Conservation (phyloP, 2,329 filamentous ascomycete genomes). For the Stachybotrys elegans region DNA sequence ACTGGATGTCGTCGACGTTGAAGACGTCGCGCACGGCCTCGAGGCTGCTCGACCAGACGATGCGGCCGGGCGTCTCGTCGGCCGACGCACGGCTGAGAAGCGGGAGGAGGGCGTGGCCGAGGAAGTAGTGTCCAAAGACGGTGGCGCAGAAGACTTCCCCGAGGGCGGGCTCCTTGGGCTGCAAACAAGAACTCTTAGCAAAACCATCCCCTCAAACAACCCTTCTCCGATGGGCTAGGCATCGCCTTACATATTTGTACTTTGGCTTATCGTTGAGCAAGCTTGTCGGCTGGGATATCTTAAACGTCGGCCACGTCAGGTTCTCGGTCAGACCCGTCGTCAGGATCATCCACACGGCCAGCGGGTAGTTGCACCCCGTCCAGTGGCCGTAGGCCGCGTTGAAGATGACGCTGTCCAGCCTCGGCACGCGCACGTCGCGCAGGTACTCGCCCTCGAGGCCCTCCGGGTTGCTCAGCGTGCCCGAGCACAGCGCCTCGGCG, state of each 20-base stretch:
- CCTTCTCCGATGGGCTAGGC: background rate
- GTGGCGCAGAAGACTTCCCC: slow-evolving; percentile 88
- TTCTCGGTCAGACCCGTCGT: slow-evolving; percentile 58
- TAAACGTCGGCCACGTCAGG: slow-evolving; percentile 74
- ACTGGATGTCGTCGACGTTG: slow-evolving; percentile 69
- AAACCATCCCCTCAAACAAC: background rate
- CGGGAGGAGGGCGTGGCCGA: slow-evolving; percentile 74
- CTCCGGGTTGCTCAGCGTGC: slow-evolving; percentile 40
- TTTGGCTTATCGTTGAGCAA: slow-evolving; percentile 34
- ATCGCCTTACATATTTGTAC: slow-evolving; percentile 27
- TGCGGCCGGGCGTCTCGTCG: slow-evolving; percentile 43
- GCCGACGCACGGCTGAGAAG: slow-evolving; percentile 50
- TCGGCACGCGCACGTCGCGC: slow-evolving; percentile 51
- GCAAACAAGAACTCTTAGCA: slow-evolving; percentile 12
- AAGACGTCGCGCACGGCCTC: slow-evolving; percentile 58
- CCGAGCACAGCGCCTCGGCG: slow-evolving; percentile 39
- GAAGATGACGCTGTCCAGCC: slow-evolving; percentile 73
- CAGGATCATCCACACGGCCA: slow-evolving; percentile 49
- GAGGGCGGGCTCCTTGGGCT: slow-evolving; percentile 54
- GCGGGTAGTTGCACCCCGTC: slow-evolving; percentile 68
- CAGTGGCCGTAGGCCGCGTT: slow-evolving; percentile 90
- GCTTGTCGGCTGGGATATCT: slow-evolving; percentile 51
- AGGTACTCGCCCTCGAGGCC: slow-evolving; percentile 30
- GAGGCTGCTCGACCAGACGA: slow-evolving; percentile 85
- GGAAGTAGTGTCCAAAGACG: slow-evolving; percentile 90